Evolutionary conservation across 768 basidiomycete genomes (phyloP), one percentile per base, ranked within the genome.

Genomic region (Exsudoporus frostii): DNA sequence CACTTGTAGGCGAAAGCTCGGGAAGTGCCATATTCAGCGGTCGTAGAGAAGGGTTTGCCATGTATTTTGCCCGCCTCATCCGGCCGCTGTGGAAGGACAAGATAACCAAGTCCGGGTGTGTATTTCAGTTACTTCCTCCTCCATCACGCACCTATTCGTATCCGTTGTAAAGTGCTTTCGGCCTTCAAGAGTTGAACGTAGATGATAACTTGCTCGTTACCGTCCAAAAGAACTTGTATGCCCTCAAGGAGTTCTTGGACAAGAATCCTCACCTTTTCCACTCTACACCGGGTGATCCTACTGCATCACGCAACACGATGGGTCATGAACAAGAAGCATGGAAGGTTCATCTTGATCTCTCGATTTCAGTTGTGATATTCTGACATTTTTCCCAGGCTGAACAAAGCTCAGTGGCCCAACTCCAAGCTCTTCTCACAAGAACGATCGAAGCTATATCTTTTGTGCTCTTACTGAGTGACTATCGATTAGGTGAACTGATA

Each of bases 361-460:
- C 11, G 22, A 42, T 36, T 45, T 34, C 19, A 34, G 20, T 9
- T 29, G 29, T 11, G 33, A 47, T 29, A 17, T 54, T 51, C 40
- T 63, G 52, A 65, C 58, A 30, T 45, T 32, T 55, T 48, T 39
- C 56, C 22, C 52, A 93, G 88, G 88, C 83, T 3, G 92, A 96
- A 66, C 87, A 91, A 65, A 78, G 69, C 45, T 93, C 92, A 15
- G 85, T 91, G n/a, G 74, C 78, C n/a, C 85, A 90, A 65, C 73
- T 96, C 7, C 78, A 85, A 43, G 72, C 79, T 19, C 79, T 99
- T 41, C 73, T 98, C 42, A 81, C 80, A 10, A 84, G 95, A 64
- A 86, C 92, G 5, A 90, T 98, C 45, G 97, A 99, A 70, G 97
- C 92, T 0, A 82, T 98, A 51, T 92, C 93, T 0, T 99, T 98